Conservation (phyloP, 163 green algal species). For the Scenedesmus sp. region DNA sequence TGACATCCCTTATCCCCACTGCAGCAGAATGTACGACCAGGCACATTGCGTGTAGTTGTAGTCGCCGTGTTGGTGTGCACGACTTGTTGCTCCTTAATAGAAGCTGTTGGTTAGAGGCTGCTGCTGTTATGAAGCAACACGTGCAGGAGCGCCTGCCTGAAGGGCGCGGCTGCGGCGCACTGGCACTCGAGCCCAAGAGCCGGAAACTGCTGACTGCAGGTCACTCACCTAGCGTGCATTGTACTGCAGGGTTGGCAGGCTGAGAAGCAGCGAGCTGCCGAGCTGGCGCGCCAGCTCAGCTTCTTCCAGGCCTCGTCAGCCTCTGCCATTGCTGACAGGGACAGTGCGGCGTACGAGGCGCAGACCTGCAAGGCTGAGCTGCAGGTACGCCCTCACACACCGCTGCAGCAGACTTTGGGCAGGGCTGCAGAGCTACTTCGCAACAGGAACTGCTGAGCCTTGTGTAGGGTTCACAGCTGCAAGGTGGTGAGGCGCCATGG, state of each 20-base stretch:
- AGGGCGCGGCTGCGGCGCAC: too few species aligned
- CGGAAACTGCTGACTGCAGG: background rate
- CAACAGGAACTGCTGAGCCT: background rate
- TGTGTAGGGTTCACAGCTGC: background rate
- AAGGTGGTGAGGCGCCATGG: too few species aligned
- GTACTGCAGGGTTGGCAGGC: constrained; percentile 25
- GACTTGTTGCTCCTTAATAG: too few species aligned
- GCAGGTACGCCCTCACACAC: background rate
- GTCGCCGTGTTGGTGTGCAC: too few species aligned
- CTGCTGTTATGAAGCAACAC: too few species aligned
- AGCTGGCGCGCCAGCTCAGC: background rate
- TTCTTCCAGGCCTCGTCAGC: constrained; percentile 35
- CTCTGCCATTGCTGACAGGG: constrained; percentile 8
- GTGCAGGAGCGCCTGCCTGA: too few species aligned
- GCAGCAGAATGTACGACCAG: too few species aligned
- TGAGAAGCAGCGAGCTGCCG: background rate
- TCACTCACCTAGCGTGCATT: background rate
- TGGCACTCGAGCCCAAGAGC: too few species aligned
- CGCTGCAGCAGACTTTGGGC: background rate
- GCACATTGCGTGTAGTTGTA: too few species aligned
- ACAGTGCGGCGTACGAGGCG: constrained; percentile 18
- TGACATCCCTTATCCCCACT: too few species aligned
- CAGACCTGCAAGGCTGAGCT: constrained; percentile 25
- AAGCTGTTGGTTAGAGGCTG: too few species aligned
- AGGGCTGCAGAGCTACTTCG: background rate